Percentiles rank a stretch among this genome's conserved stretches.
Evolutionary conservation across 306 rosid genomes (phyloP).

Genomic region (Quercus suber): DNA sequence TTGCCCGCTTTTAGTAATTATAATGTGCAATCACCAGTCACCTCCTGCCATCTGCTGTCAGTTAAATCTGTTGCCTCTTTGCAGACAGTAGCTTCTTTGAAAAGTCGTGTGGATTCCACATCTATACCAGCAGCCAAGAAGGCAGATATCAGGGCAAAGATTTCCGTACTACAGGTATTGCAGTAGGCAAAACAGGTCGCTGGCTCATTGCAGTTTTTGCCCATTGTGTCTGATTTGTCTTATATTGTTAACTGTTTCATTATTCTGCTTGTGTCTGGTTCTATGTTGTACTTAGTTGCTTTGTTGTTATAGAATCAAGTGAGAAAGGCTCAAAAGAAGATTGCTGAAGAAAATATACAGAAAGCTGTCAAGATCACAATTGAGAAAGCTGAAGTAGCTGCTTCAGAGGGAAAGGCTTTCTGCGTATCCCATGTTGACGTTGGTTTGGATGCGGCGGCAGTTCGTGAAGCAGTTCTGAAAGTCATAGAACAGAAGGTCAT

Average conservation of each 20-base stretch:
- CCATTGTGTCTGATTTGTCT: neutral
- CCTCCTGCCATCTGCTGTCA: conserved; percentile 1
- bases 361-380: conserved; percentile 65
- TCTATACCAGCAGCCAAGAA: conserved; percentile 87
- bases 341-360: conserved; percentile 81
- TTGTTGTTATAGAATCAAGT: conserved; percentile 54
- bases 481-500: conserved; percentile 75
- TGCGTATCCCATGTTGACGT: conserved; percentile 77
- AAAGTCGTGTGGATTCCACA: conserved; percentile 70
- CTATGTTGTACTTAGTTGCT: conserved; percentile 2
- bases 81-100: conserved; percentile 80
- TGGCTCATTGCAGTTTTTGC: neutral
- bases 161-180: conserved; percentile 68
- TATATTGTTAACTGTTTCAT: conserved; percentile 1
- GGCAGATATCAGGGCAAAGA: conserved; percentile 73
- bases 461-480: conserved; percentile 90
- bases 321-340: conserved; percentile 78
- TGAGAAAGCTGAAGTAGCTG: conserved; percentile 71
- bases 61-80: neutral
- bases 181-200: neutral
- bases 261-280: neutral
- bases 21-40: neutral
- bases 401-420: conserved; percentile 62
- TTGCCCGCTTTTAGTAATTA: neutral
- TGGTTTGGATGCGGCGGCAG: conserved; percentile 90